Base-by-base conservation (phyloP, 2,329 filamentous ascomycete genomes). In the Talaromyces sp. region DNA sequence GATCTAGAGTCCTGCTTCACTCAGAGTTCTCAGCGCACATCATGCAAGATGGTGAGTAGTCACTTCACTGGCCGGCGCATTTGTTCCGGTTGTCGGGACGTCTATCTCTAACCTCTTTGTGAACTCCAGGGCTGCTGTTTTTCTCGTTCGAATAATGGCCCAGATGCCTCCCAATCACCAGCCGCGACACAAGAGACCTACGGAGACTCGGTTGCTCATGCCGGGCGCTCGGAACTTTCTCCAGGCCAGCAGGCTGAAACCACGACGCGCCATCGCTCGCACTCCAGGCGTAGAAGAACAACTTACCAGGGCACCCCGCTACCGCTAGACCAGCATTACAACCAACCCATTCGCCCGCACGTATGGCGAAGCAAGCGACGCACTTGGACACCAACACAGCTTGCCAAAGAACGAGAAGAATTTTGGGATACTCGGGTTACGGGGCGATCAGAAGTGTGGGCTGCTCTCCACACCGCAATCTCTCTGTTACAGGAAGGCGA, bases 371-470 rank as follows among this genome's bases (percentile, higher is more conserved):
- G 87, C 61, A 83, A 82, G 64, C 81, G 82, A 58, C 84, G 84
- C 22, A 75, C 78, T 17, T 96, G 90, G 90, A 92, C 90, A 0
- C 85, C 84, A n/a, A 71, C 77, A 17, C 80, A 88, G 58, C 80
- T 96, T 2, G 84, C 86, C 62, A 82, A 81, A 33, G 91, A 96
- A 76, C 85, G 93, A 55, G 78, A 78, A 55, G 92, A 92, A 64
- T 97, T 96, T 80, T 98, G 96, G 75, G 92, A 97, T 64, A 97
- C 93, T 1, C 82, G 92, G 54, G 91, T 96, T 17, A 90, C 89
- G 0, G 92, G 92, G 2, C 83, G 86, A 4, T 70, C 82, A 4
- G 91, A 96, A 74, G 84, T 95, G 28, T 98, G 93, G 93, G 85
- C 85, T 67, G 88, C 90, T 0, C 75, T 97, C 15, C 83, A 83